Conservation (phyloP, 176 grass and related monocot genomes). For the Avena sativa region DNA sequence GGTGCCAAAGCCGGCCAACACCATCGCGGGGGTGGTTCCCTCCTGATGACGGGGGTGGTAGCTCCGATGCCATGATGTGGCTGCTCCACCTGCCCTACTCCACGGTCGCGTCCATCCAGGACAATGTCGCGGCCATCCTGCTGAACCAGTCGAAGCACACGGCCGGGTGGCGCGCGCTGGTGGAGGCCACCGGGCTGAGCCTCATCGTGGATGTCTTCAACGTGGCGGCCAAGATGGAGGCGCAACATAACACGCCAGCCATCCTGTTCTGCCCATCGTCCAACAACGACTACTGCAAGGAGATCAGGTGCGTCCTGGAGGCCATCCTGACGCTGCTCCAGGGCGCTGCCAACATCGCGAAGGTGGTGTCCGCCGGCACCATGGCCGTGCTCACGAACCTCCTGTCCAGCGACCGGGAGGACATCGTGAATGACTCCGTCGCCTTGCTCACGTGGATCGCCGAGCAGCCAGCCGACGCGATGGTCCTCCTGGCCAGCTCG, state of each 20-base stretch:
- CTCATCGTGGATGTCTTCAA: constrained; percentile 68
- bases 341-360: constrained; percentile 30
- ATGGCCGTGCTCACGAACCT: constrained; percentile 56
- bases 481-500: constrained; percentile 45
- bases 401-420: constrained; percentile 41
- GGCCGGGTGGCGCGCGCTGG: constrained; percentile 51
- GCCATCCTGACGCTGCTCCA: constrained; percentile 70
- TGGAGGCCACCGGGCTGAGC: constrained; percentile 56
- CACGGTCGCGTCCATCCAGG: constrained; percentile 52
- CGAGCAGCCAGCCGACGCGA: constrained; percentile 53
- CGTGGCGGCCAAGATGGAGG: constrained; percentile 47
- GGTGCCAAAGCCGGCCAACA: constrained; percentile 67
- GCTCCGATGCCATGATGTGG: constrained; percentile 61
- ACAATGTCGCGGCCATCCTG: constrained; percentile 57
- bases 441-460: constrained; percentile 64
- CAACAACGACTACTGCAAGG: constrained; percentile 53
- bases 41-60: neutral
- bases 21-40: constrained; percentile 1
- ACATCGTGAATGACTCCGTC: constrained; percentile 56
- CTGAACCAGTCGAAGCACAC: constrained; percentile 81
- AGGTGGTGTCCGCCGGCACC: constrained; percentile 56
- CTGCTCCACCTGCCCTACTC: constrained; percentile 71
- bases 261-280: constrained; percentile 86
- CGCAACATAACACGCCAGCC: constrained; percentile 74
- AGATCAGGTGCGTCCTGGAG: constrained; percentile 62